Base-by-base conservation (phyloP, 2,329 filamentous ascomycete genomes). In the Pyricularia sp. region DNA sequence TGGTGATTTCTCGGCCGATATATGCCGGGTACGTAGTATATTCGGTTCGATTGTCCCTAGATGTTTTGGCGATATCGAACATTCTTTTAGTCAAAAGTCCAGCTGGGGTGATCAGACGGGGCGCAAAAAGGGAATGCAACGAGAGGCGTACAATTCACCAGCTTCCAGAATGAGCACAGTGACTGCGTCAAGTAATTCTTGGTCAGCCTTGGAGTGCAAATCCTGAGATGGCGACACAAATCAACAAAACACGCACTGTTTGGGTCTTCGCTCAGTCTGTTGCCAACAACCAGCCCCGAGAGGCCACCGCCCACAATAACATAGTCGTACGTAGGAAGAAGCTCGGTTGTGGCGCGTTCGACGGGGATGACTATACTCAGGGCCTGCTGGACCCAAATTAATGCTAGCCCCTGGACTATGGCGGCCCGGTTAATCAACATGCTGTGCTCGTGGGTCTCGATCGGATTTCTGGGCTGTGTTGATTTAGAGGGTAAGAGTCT, bases 251-350 rank as follows among this genome's bases (percentile, higher is more conserved):
- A 61, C 58, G 5, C 23, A 61, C 58, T 79, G 68, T 81, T 70
- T 63, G 79, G 70, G 65, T 81, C 75, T 69, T 85, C 80, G 1
- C 81, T 80, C 4, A 87, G 75, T 1, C 84, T 78, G 25, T 81
- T 76, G 11, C 81, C 82, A 14, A 86, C 76, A 0, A 79, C 80
- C 23, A 86, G 76, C n/a, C 84, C 84, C n/a, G 82, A 81, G 20
- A 82, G 83, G 10, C 85, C 85, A 26, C 84, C 85, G 20, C 85
- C 84, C 33, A 85, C 76, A 69, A 86, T 73, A 55, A 85, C 70
- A 70, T 73, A 75, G 70, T 75, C 73, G 65, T 75, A 75, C 23
- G 23, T 61, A 12, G 23, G 7, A 28, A 61, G 58, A 61, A 61
- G 58, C 58, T 61, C 58, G 10, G 12, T 10, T 14, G 58, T 10